phyloP scores from a whole-genome alignment of 371 early-diverging fungal species.

The Dichotomocladium elegans region DNA sequence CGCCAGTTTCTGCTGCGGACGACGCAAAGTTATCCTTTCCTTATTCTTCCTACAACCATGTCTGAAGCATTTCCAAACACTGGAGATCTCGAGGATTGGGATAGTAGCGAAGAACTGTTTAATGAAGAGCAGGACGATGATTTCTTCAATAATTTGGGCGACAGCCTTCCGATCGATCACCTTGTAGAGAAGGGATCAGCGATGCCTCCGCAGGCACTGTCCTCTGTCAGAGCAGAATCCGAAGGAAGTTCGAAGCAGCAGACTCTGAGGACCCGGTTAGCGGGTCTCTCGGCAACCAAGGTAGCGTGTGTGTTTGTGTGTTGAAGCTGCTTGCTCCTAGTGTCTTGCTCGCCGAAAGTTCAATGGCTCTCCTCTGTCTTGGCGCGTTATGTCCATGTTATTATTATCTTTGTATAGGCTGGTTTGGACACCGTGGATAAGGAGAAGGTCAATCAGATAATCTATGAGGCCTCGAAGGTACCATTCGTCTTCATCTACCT shows the following conservation, averaged over 20 bases:
- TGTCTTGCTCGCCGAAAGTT: too few relatives aligned
- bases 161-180: not conserved
- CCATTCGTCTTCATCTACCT: too few relatives aligned
- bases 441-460: constrained; percentile 42
- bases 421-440: constrained; percentile 44
- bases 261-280: constrained; percentile 28
- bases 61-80: not conserved
- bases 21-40: too few relatives aligned
- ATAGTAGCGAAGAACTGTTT: not conserved
- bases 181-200: not conserved
- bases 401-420: constrained; percentile 28
- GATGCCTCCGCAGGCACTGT: not conserved
- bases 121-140: constrained; percentile 1
- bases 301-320: too few relatives aligned
- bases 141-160: too few relatives aligned
- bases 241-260: not conserved
- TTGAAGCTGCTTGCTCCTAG: too few relatives aligned
- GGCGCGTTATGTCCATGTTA: not conserved
- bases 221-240: not conserved
- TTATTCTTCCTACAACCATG: too few relatives aligned
- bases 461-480: constrained; percentile 65
- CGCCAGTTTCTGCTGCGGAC: too few relatives aligned
- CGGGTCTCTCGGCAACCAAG: constrained; percentile 38
- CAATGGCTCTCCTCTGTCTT: not conserved
- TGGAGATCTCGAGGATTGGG: not conserved